These are phyloP conservation scores for Fusarium chlamydosporum DNA, from an alignment of 2,329 filamentous ascomycete genomes.

Conservation along the genomic window DNA sequence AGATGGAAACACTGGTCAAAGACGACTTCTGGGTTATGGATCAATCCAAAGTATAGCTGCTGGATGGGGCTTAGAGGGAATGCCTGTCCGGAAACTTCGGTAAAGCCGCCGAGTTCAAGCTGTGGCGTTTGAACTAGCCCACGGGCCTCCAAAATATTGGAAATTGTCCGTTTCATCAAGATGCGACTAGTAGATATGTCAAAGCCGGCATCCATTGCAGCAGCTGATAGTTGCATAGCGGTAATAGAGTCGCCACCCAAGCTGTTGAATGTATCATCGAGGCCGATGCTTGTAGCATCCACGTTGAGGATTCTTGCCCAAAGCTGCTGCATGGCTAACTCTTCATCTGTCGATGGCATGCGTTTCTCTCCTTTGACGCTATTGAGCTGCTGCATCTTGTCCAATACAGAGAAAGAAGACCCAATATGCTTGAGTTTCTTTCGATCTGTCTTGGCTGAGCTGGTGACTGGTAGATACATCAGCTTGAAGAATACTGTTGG, in stretches of 20 bases:
- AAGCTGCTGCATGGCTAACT: not conserved
- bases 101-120: not conserved
- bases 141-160: not conserved
- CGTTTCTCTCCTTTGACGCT: not conserved
- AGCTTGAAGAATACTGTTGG: not conserved
- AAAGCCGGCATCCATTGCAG: not conserved
- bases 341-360: not conserved
- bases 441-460: not conserved
- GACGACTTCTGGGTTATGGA: not conserved
- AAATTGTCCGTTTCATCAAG: not conserved
- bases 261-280: not conserved
- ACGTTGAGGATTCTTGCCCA: not conserved
- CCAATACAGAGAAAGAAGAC: not conserved
- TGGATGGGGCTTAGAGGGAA: constrained; percentile 26
- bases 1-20: constrained; percentile 3
- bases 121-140: not conserved
- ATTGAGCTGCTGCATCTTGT: not conserved
- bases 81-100: not conserved
- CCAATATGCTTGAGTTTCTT: not conserved
- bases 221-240: constrained; percentile 1
- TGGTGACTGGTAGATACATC: not conserved
- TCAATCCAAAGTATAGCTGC: constrained; percentile 14
- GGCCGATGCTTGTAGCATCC: not conserved
- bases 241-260: not conserved
- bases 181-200: not conserved